A percentile compares a stretch with the other conserved stretches of the same genome.
phyloP scores from a whole-genome alignment of 2,329 filamentous ascomycete genomes.

The Claviceps sp. region DNA sequence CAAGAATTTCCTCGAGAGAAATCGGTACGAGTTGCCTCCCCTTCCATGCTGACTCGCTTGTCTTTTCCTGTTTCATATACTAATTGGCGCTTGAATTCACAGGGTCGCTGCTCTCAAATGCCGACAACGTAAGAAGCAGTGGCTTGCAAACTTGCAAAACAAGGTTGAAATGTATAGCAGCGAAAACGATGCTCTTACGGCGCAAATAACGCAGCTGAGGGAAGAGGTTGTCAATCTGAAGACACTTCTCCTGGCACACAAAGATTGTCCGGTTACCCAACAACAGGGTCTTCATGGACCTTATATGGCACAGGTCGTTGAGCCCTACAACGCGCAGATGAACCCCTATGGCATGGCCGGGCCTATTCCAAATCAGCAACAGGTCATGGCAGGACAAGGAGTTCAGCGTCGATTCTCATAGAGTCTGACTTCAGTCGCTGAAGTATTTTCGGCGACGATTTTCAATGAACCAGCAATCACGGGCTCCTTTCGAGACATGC shows the following conservation, averaged over 20 bases:
- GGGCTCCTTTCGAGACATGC: background rate
- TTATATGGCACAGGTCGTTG: constrained; percentile 43
- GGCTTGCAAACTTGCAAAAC: constrained; percentile 84
- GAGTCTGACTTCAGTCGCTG: constrained; percentile 10
- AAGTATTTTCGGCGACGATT: background rate
- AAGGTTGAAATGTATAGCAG: constrained; percentile 89
- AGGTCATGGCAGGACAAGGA: constrained; percentile 42
- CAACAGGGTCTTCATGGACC: constrained; percentile 53
- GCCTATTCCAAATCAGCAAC: constrained; percentile 34
- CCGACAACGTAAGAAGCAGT: constrained; percentile 96
- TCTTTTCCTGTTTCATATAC: background rate
- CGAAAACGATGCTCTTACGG: constrained; percentile 79
- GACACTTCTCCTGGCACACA: constrained; percentile 82
- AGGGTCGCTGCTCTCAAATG: constrained; percentile 96
- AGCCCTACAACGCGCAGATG: constrained; percentile 41
- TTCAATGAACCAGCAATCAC: background rate
- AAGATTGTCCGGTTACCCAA: constrained; percentile 88
- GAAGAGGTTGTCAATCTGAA: constrained; percentile 95
- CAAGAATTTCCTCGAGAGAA: constrained; percentile 93
- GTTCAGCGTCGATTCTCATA: constrained; percentile 46
- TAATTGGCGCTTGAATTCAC: background rate
- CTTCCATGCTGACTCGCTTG: background rate
- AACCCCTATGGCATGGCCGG: constrained; percentile 46
- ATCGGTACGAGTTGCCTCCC: constrained; percentile 51
- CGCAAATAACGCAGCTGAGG: constrained; percentile 70